Base-by-base conservation (phyloP, 2,329 filamentous ascomycete genomes). In the Fusarium sororula region DNA sequence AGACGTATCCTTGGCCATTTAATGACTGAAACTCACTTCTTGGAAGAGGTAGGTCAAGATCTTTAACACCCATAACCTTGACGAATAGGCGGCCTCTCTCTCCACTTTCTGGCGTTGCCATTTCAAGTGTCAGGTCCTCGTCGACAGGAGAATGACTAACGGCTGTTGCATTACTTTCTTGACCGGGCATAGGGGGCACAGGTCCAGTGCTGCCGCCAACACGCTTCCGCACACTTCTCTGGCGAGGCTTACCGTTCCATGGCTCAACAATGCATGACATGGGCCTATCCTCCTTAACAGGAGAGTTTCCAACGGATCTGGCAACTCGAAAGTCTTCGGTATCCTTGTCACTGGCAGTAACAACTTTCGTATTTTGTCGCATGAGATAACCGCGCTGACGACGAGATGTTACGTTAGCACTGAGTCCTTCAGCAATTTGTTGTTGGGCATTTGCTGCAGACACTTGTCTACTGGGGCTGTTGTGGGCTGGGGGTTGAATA, bases 41-140 rank as follows among this genome's bases (percentile, higher is more conserved):
- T 38, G 96, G 95, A 63, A 99, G 86, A 28, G 96, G 96, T 48
- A 98, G 87, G 79, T 98, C 95, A 42, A 99, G 88, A 78, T 98
- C 95, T 82, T 98, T 98, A 73, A 98, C 95, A 50, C 96, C 95
- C 82, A 98, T 93, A n/a, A 99, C 96, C 86, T 99, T 99, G 75
- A 99, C 95, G 78, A 99, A 99, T 4, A 99, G 88, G 69, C 96
- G 89, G 15, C 96, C 96, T 76, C 96, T 88, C 83, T 99, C 96
- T 66, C 92, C 92, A 60, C 91, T 94, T 66, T 98, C 95, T 62
- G 94, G 92, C 15, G 89, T 89, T 10, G 86, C 83, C 47, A 85
- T 81, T 65, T 93, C 88, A 9, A 86, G 84, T 32, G 85, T 82
- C 26, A 87, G 81, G 55, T 94, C 92, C 69, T 92, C 90, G 79